Evolutionary conservation across 2,329 filamentous ascomycete genomes (phyloP), one percentile per base, ranked within the genome.

Genomic region (Colletotrichum graminicola): DNA sequence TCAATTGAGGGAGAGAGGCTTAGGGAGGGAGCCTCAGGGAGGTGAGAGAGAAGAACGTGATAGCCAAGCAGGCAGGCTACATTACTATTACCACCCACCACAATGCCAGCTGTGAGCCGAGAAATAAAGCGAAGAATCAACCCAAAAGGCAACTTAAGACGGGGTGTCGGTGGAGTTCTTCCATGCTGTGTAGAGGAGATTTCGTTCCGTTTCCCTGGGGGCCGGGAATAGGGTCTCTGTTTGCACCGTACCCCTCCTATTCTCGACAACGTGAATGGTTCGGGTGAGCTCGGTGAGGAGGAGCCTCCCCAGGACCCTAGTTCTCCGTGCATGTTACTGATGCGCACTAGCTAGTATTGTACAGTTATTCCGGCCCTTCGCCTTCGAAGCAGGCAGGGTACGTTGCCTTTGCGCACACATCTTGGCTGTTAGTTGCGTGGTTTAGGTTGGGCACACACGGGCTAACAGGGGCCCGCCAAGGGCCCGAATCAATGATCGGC

Each of bases 401-500:
- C n/a, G n/a, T 8, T 49, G 10, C n/a, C 47, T 8, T 43, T 43
- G 41, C 16, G 16, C 41, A 43, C 41, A 43, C 18, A 8, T 21
- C 18, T 49, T 49, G 47, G 47, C 11, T 12, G 6, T 26, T 16
- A 26, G 47, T 12, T 16, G n/a, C 47, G 29, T 49, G 36, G 43
- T n/a, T 52, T 26, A 26, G 47, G 34, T 54, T 49, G 51, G 61
- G 34, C 61, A 60, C 39, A 60, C 56, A 60, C 10, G 21, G 39
- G 26, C 56, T 11, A 39, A 21, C 23, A 16, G 49, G 49, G 49
- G 2, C 23, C 21, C 5, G 56, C 16, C 56, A 45, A 47, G 63
- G 67, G 67, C 21, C 51, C 59, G 63, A 71, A 67, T 67, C 67
- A 71, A 51, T 52, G 49, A 62, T 41, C 63, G 62, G 43, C 67